Evolutionary conservation across 1,284 basidiomycete species (phyloP), one percentile per base, ranked within the genome.

Genomic region (Tremellales sp.): DNA sequence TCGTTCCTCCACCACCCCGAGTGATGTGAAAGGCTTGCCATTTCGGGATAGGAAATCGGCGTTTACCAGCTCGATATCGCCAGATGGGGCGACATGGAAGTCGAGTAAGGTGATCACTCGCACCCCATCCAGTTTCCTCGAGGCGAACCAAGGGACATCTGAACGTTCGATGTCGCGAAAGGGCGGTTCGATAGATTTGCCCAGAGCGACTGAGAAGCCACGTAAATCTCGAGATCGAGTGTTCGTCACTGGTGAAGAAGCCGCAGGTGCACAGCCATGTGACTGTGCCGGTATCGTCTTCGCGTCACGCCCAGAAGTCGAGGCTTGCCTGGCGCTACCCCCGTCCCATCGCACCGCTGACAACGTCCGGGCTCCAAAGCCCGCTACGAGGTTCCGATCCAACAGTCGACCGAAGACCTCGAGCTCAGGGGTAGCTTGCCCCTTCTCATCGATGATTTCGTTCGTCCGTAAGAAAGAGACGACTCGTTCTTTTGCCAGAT

Each of bases 71-170:
- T 44, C 5, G 0, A 54, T 49, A 42, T 11, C 8, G 4, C 13
- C 19, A 11, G 24, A 15, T 19, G 15, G 15, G 3, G 61, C 52
- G 13, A 67, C 29, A 5, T 51, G 21, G 25, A 70, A 53, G 45
- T 74, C 70, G n/a, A 74, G 37, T 12, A 65, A 55, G 10, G 62
- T 52, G 17, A 74, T 44, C 23, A 58, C 60, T 19, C 72, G 56
- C 1, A 72, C 64, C 2, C 72, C 72, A 49, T 74, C 72, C 3
- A 73, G 61, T 44, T 74, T 74, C 7, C 72, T 58, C 11, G 66
- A 69, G 8, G 64, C 70, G 40, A 58, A 71, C 70, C 70, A 73
- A 10, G 24, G 21, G 13, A 29, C 22, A 26, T 46, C 15, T 17
- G 23, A 11, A 11, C 23, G 21, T 46, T 64, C 60, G 2, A 65